Conservation (phyloP, 192 early-diverging fungal genomes). For the Coemansia pectinata region DNA sequence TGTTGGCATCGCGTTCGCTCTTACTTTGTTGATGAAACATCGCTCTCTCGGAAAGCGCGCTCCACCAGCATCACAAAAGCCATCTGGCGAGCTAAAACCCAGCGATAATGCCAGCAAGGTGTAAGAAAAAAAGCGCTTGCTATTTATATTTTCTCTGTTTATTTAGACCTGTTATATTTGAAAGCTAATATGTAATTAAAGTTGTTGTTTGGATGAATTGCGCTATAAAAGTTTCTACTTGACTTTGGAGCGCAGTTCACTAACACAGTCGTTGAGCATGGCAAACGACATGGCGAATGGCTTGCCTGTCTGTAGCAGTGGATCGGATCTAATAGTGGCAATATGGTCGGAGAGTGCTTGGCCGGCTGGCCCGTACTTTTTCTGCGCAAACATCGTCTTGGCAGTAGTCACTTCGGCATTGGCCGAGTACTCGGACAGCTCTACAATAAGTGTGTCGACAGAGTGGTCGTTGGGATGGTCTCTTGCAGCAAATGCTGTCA, state of each 20-base stretch:
- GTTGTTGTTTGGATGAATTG: not conserved
- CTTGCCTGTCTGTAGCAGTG: slow-evolving; percentile 26
- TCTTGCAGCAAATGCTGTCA: slow-evolving; percentile 8
- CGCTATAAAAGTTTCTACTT: not conserved
- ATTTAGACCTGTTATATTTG: not conserved
- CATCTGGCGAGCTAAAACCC: not conserved
- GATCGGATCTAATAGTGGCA: slow-evolving; percentile 20
- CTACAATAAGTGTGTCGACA: not conserved
- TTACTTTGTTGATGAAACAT: slow-evolving; percentile 27
- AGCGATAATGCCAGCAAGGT: not conserved
- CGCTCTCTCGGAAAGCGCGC: slow-evolving; percentile 13
- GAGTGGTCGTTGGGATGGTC: slow-evolving; percentile 25
- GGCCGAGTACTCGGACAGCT: slow-evolving; percentile 27
- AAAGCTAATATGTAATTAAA: not conserved
- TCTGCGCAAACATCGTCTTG: slow-evolving; percentile 13
- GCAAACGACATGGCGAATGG: slow-evolving; percentile 13
- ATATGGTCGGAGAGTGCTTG: slow-evolving; percentile 10
- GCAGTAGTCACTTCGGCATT: slow-evolving; percentile 17
- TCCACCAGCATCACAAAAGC: not conserved
- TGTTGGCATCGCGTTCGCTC: slow-evolving; percentile 24
- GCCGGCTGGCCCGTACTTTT: slow-evolving; percentile 15
- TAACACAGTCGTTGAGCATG: slow-evolving; percentile 33
- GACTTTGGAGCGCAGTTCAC: slow-evolving; percentile 13
- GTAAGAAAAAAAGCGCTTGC: not conserved
- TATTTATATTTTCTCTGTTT: not conserved